Conservation (phyloP, 768 basidiomycete species). For the Butyriboletus loyo region DNA sequence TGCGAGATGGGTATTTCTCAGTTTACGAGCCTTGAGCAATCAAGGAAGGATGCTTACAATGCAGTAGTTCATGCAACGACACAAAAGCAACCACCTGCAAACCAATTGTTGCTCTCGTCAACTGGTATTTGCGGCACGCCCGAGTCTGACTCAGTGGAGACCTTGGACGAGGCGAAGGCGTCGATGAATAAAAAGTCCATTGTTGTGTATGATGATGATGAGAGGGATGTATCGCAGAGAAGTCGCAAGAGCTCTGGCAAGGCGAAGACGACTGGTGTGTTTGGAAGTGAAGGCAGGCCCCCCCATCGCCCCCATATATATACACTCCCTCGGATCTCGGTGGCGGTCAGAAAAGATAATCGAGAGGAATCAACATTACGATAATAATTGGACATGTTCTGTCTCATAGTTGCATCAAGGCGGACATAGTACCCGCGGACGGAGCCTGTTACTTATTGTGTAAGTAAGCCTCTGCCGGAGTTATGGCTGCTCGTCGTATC, state of each 20-base stretch:
- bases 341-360: conserved; percentile 13
- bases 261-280: conserved; percentile 5
- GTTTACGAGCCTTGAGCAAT: neutral
- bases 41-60: conserved; percentile 11
- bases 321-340: conserved; percentile 5
- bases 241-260: neutral
- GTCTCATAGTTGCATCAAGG: neutral
- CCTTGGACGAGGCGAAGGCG: neutral
- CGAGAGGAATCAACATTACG: neutral
- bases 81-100: neutral
- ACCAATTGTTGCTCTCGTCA: neutral
- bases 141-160: conserved; percentile 41
- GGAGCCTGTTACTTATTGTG: conserved; percentile 22
- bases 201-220: neutral
- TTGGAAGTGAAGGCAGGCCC: conserved; percentile 1
- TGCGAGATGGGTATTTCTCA: neutral
- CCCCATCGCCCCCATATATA: conserved; percentile 7
- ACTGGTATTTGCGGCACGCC: neutral
- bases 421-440: conserved; percentile 1
- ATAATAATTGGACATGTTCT: conserved; percentile 1
- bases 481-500: neutral
- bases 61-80: conserved; percentile 7
- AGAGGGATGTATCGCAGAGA: conserved; percentile 6
- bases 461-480: neutral
- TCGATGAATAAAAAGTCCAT: conserved; percentile 21